Conservation (phyloP, 192 early-diverging fungal species). For the Coemansia sp. region DNA sequence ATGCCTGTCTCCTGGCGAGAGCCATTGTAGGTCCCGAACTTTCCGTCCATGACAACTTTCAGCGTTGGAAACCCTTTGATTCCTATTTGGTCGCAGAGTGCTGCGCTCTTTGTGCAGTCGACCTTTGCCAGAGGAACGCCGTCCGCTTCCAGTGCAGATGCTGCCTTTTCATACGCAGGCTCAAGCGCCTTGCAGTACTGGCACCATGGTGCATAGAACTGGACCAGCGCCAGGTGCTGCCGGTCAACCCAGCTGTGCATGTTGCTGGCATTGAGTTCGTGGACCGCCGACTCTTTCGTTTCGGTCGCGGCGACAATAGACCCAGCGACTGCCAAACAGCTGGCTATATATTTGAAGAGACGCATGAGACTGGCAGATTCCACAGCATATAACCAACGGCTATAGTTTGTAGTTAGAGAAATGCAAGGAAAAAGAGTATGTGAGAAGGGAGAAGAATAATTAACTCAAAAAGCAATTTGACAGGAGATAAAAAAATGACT, state of each 20-base stretch:
- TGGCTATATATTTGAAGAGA: not conserved
- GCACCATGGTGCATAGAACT: slow-evolving; percentile 96
- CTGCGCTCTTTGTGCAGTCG: slow-evolving; percentile 87
- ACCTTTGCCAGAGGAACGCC: slow-evolving; percentile 87
- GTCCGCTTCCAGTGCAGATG: slow-evolving; percentile 72
- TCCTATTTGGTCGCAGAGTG: slow-evolving; percentile 74
- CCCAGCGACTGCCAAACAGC: slow-evolving; percentile 4
- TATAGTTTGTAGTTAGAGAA: not conserved
- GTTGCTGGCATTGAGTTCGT: slow-evolving; percentile 58
- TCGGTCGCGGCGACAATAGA: not conserved
- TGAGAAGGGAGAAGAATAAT: no score
- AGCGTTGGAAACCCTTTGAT: slow-evolving; percentile 89
- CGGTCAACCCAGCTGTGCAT: slow-evolving; percentile 63
- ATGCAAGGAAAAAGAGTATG: not conserved
- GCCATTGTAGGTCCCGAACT: slow-evolving; percentile 74
- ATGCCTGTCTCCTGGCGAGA: slow-evolving; percentile 83
- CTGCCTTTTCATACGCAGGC: slow-evolving; percentile 90
- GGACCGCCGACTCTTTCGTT: slow-evolving; percentile 54
- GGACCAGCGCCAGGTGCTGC: slow-evolving; percentile 77
- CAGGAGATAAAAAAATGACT: no score
- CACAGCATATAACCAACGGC: not conserved
- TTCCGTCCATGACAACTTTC: slow-evolving; percentile 78
- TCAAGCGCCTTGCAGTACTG: slow-evolving; percentile 84
- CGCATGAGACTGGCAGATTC: not conserved
- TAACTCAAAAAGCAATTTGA: no score